Percentiles rank a stretch among this genome's conserved stretches.
Evolutionary conservation across 257 asterid species (phyloP).

Genomic region (Apocynum venetum): DNA sequence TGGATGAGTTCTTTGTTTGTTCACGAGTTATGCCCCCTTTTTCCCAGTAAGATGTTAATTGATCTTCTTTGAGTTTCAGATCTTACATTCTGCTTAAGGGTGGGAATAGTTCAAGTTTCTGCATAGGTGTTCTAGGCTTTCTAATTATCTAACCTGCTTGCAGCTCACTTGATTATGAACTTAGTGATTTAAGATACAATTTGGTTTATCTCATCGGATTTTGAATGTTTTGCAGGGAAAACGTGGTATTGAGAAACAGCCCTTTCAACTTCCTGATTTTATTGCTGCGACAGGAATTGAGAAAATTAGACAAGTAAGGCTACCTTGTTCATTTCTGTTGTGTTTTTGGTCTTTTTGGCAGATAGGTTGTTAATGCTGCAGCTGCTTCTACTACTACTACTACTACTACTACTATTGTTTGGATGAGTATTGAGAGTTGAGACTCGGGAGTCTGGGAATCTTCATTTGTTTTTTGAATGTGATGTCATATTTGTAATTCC

Average conservation of each 20-base stretch:
- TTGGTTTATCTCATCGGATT: slow-evolving; percentile 38
- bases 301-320: slow-evolving; percentile 92
- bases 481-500: not conserved
- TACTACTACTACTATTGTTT: not conserved
- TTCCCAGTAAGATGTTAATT: slow-evolving; percentile 7
- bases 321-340: not conserved
- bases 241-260: slow-evolving; percentile 93
- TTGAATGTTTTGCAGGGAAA: slow-evolving; percentile 74
- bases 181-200: not conserved
- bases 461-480: not conserved
- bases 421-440: not conserved
- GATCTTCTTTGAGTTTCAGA: not conserved
- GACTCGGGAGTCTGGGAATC: not conserved
- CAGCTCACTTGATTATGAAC: not conserved
- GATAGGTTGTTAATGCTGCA: not conserved
- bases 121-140: not conserved
- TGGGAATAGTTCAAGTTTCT: slow-evolving; percentile 4
- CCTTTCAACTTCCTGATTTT: slow-evolving; percentile 96
- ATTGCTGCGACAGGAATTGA: slow-evolving; percentile 99
- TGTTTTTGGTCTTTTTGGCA: not conserved
- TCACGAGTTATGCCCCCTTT: not conserved
- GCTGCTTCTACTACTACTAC: not conserved
- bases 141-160: not conserved
- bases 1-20: slow-evolving; percentile 1
- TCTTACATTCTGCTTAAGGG: slow-evolving; percentile 13